phyloP scores from a whole-genome alignment of 768 basidiomycete species.

The Mycena epipterygia region DNA sequence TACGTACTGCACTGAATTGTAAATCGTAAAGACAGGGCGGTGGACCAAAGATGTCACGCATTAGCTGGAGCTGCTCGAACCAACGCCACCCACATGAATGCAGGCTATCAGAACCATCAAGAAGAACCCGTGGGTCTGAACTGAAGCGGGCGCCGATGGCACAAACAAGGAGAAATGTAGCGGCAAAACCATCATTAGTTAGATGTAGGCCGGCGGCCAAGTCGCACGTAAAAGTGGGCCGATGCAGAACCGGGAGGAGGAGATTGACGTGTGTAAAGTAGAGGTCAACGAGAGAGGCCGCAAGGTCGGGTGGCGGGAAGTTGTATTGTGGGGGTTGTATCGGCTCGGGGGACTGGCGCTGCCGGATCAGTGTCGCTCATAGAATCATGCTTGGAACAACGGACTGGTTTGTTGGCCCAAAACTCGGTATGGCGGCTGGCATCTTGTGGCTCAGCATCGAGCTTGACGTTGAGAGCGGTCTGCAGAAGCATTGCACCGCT shows the following conservation, averaged over 20 bases:
- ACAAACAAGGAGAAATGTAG: constrained; percentile 63
- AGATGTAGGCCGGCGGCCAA: constrained; percentile 65
- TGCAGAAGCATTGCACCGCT: constrained; percentile 67
- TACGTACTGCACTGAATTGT: constrained; percentile 74
- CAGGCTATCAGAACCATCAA: constrained; percentile 57
- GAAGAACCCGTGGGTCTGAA: constrained; percentile 73
- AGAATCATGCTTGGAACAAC: constrained; percentile 35
- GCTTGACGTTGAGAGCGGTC: constrained; percentile 69
- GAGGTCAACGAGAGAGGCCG: constrained; percentile 66
- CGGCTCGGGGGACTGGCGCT: constrained; percentile 32
- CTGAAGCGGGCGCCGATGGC: constrained; percentile 74
- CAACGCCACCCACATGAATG: constrained; percentile 73
- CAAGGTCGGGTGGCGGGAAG: constrained; percentile 70
- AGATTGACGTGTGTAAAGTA: constrained; percentile 74
- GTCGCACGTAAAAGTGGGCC: constrained; percentile 72
- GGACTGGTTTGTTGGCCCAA: constrained; percentile 63
- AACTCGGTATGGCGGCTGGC: constrained; percentile 56
- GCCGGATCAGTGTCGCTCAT: constrained; percentile 23
- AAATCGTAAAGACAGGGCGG: constrained; percentile 79
- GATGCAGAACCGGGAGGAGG: constrained; percentile 78
- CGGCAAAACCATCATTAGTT: constrained; percentile 60
- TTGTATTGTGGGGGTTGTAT: constrained; percentile 44
- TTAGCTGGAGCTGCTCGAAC: constrained; percentile 74
- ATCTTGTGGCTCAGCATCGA: constrained; percentile 44
- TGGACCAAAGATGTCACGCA: constrained; percentile 69